A percentile compares a stretch with the other conserved stretches of the same genome.
Conservation (phyloP, 2,329 filamentous ascomycete species). For the Calonectria naviculata region DNA sequence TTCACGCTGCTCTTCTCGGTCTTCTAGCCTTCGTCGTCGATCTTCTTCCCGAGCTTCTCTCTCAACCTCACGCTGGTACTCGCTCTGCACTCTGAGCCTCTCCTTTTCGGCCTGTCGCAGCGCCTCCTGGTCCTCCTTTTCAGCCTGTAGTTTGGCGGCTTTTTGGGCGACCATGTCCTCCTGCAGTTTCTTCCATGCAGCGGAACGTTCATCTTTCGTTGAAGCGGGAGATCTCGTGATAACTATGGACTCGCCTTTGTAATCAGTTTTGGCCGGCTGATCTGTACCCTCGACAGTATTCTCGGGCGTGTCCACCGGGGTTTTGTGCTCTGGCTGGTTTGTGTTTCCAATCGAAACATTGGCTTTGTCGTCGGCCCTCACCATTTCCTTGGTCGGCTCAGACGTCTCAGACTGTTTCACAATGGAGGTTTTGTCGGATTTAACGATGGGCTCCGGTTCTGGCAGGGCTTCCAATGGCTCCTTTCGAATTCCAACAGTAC, state of each 20-base stretch:
- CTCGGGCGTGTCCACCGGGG: too few species aligned
- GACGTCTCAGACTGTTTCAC: not conserved
- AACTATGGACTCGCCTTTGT: not conserved
- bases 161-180: not conserved
- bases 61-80: not conserved
- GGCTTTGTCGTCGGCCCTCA: not conserved
- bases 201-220: not conserved
- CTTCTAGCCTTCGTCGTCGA: not conserved
- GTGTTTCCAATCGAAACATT: too few species aligned
- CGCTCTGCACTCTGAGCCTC: not conserved
- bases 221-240: not conserved
- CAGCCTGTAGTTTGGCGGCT: not conserved
- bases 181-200: not conserved
- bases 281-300: too few species aligned
- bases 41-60: not conserved
- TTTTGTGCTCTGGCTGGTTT: too few species aligned
- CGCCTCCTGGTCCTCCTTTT: not conserved
- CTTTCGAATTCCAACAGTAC: not conserved
- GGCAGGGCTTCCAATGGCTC: not conserved
- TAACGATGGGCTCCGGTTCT: not conserved
- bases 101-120: not conserved
- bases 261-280: too few species aligned
- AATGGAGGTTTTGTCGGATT: not conserved
- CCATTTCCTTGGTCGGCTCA: not conserved
- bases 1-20: not conserved